Percentiles rank a stretch among this genome's conserved stretches.
phyloP scores from a whole-genome alignment of 805 yeast species.

The Candida schatavii region DNA sequence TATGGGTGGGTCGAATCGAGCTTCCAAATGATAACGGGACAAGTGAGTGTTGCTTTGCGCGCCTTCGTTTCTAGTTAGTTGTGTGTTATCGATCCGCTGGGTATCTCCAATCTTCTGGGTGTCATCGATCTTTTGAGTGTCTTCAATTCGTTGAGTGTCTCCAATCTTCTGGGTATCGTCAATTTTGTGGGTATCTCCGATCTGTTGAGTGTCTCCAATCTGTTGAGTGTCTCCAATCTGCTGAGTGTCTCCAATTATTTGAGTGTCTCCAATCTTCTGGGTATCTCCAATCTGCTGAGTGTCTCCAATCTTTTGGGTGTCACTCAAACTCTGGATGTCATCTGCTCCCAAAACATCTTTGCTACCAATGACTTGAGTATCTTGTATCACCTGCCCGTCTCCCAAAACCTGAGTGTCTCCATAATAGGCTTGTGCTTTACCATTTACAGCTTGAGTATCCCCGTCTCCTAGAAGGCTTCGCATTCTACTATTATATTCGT shows the following conservation, averaged over 20 bases:
- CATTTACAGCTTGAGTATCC: not conserved
- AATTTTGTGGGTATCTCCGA: constrained; percentile 15
- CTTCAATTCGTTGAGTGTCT: not conserved
- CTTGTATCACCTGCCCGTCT: not conserved
- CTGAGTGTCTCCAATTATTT: constrained; percentile 3
- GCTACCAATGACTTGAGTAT: not conserved
- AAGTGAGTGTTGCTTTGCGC: not conserved
- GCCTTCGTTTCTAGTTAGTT: not conserved
- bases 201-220: not conserved
- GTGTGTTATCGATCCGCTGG: constrained; percentile 2
- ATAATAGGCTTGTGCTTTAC: not conserved
- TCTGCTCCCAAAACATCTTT: no score
- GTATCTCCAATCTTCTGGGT: constrained; percentile 5
- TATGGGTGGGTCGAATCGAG: not conserved
- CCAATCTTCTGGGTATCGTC: constrained; percentile 12
- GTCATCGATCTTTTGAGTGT: not conserved
- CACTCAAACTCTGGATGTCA: no score
- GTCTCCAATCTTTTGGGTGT: not conserved
- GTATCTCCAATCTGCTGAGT: constrained; percentile 1
- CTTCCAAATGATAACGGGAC: not conserved
- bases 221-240: not conserved
- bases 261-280: constrained; percentile 4
- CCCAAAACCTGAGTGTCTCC: constrained; percentile 7
- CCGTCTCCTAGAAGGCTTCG: not conserved
- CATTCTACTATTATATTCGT: not conserved